These are phyloP conservation scores for Globisporangium iwayamae DNA, from an alignment of 352 stramenopile species.

Conservation along the genomic window DNA sequence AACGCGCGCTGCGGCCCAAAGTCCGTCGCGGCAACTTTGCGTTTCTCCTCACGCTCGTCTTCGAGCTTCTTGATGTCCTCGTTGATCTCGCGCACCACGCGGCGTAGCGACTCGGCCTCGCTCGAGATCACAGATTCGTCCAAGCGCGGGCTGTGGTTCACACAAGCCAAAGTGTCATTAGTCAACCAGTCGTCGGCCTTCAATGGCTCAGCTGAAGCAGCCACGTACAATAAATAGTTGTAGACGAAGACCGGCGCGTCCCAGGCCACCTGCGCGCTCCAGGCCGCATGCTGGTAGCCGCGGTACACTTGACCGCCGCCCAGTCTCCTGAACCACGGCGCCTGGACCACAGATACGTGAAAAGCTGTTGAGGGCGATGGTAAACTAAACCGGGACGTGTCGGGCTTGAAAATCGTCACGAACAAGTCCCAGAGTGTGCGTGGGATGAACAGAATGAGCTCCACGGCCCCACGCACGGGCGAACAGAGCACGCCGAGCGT, in stretches of 20 bases:
- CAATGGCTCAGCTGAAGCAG: too few relatives aligned
- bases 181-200: background rate
- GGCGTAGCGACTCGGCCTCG: slow-evolving; percentile 66
- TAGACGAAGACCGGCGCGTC: slow-evolving; percentile 66
- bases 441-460: slow-evolving; percentile 50
- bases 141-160: slow-evolving; percentile 42
- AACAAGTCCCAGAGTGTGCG: slow-evolving; percentile 40
- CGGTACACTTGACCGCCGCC: slow-evolving; percentile 47
- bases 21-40: slow-evolving; percentile 37
- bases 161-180: background rate
- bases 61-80: slow-evolving; percentile 51
- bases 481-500: slow-evolving; percentile 52
- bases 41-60: slow-evolving; percentile 43
- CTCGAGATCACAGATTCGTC: slow-evolving; percentile 49
- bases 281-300: slow-evolving; percentile 38
- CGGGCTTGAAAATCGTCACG: slow-evolving; percentile 39
- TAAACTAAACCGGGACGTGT: slow-evolving; percentile 15
- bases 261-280: slow-evolving; percentile 57
- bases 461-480: slow-evolving; percentile 43
- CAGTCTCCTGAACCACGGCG: slow-evolving; percentile 58
- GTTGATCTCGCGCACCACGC: slow-evolving; percentile 64
- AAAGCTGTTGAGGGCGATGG: slow-evolving; percentile 22
- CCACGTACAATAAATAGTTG: slow-evolving; percentile 70
- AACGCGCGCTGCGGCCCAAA: slow-evolving; percentile 74
- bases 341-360: slow-evolving; percentile 17